Evolutionary conservation across 192 early-diverging fungal species (phyloP).

Genomic region (Podila horticola): DNA sequence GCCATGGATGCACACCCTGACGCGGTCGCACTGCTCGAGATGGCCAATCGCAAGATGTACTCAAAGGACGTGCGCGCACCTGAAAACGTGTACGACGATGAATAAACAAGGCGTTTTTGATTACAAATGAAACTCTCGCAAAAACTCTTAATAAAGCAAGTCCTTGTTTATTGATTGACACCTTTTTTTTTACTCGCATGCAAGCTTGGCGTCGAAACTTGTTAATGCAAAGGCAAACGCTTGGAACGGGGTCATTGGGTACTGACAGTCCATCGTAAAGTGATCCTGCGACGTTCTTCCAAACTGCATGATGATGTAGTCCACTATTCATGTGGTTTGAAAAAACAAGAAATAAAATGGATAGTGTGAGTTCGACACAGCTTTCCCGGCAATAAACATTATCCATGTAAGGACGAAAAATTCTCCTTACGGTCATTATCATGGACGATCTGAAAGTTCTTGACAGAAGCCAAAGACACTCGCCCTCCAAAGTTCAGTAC

Average conservation of each 20-base stretch:
- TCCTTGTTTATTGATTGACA: background rate
- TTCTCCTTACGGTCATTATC: slow-evolving; percentile 81
- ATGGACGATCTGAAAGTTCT: slow-evolving; percentile 97
- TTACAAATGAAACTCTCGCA: background rate
- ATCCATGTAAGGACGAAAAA: background rate
- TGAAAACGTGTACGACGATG: slow-evolving; percentile 31
- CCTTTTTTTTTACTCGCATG: slow-evolving; percentile 78
- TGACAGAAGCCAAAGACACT: slow-evolving; percentile 89
- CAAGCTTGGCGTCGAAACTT: slow-evolving; percentile 90
- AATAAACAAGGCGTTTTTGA: slow-evolving; percentile 9
- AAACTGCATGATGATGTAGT: slow-evolving; percentile 96
- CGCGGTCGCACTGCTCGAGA: slow-evolving; percentile 76
- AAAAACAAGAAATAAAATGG: background rate
- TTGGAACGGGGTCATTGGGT: slow-evolving; percentile 88
- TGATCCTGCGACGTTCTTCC: slow-evolving; percentile 78
- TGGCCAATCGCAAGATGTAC: slow-evolving; percentile 78
- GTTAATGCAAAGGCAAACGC: slow-evolving; percentile 92
- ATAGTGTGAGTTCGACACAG: background rate
- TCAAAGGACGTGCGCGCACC: slow-evolving; percentile 67
- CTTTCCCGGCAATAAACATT: background rate
- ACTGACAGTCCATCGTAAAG: slow-evolving; percentile 93
- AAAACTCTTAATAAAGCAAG: background rate
- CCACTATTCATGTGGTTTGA: slow-evolving; percentile 61
- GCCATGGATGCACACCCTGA: slow-evolving; percentile 70
- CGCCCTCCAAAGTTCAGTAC: slow-evolving; percentile 95